Base-by-base conservation (phyloP, 345 rosid genomes). In the Euphorbia peplus region DNA sequence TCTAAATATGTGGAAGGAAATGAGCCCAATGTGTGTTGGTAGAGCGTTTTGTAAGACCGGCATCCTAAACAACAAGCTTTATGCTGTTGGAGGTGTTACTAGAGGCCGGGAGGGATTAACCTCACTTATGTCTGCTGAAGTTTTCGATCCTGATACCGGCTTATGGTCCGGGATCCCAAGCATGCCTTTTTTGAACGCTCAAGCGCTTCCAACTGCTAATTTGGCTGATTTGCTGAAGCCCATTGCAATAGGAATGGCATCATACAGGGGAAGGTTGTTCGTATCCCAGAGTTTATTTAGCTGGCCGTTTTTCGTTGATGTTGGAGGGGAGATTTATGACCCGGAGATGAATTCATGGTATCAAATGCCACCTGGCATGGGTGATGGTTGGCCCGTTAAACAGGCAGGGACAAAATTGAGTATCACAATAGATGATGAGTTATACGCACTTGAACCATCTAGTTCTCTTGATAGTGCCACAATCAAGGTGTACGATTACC, bases 361-460 rank as follows among this genome's bases (percentile, higher is more conserved):
- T 11, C 93, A 93, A 74, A 93, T 93, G 98, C 97, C 98, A 14
- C 35, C 75, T 14, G 98, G 97, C 53, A 93, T 93, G 97, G 98
- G 90, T 16, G 93, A 90, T 59, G 97, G 97, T 53, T 93, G 98
- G 98, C 98, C 96, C 5, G 93, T 91, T 44, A 80, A 90, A 73
- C 93, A 90, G 68, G 91, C 92, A 0, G 96, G 98, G 56, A 87
- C 88, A 1, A 93, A 93, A 71, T 63, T 89, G 57, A 93, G 97
- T 48, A 92, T 88, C 46, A 83, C 82, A 3, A 84, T 93, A 30
- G 97, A 86, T 22, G 92, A 84, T 4, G 87, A 87, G 73, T 59
- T 90, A 70, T 90, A 89, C 69, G 91, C 92, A 10, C 72, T 93
- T 6, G 93, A 93, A 70, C 96, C 95, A 39, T 90, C 90, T 44